Conservation (phyloP, 1,284 basidiomycete genomes). For the Meira nashicola region DNA sequence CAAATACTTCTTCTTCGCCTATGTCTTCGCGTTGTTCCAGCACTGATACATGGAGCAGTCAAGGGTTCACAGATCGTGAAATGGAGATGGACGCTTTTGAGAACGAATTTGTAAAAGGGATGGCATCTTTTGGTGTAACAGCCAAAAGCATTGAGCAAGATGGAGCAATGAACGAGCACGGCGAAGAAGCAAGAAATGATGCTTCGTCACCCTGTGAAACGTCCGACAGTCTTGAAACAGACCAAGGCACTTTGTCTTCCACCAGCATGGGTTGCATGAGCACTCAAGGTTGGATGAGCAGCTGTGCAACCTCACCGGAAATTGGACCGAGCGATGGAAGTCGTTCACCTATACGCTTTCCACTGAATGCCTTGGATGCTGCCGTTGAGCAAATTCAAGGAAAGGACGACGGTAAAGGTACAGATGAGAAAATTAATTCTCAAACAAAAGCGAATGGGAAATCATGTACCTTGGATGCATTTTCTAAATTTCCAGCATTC, state of each 20-base stretch:
- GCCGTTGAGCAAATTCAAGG: too few species aligned
- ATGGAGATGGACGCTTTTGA: neutral
- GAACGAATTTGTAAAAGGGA: too few species aligned
- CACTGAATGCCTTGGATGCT: neutral
- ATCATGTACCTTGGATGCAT: neutral
- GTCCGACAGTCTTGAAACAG: neutral
- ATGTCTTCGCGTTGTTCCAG: slow-evolving; percentile 14
- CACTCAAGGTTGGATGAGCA: slow-evolving; percentile 9
- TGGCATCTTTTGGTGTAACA: too few species aligned
- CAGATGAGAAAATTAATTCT: too few species aligned
- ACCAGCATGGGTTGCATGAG: slow-evolving; percentile 1
- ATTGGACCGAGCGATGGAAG: slow-evolving; percentile 4
- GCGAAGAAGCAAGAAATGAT: neutral
- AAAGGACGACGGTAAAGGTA: neutral
- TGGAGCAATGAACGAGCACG: too few species aligned
- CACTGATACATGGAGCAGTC: slow-evolving; percentile 11
- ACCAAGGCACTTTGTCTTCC: slow-evolving; percentile 8
- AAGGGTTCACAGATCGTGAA: neutral
- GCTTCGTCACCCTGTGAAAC: slow-evolving; percentile 1
- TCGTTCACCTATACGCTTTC: neutral
- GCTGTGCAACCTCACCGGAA: slow-evolving; percentile 12
- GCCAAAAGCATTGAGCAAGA: too few species aligned
- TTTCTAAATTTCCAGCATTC: neutral
- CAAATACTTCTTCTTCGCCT: slow-evolving; percentile 10
- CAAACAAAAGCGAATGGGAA: neutral